Percentiles rank a stretch among this genome's conserved stretches.
phyloP scores from a whole-genome alignment of 495 filamentous ascomycete genomes.

The Aspergillus indologenus region DNA sequence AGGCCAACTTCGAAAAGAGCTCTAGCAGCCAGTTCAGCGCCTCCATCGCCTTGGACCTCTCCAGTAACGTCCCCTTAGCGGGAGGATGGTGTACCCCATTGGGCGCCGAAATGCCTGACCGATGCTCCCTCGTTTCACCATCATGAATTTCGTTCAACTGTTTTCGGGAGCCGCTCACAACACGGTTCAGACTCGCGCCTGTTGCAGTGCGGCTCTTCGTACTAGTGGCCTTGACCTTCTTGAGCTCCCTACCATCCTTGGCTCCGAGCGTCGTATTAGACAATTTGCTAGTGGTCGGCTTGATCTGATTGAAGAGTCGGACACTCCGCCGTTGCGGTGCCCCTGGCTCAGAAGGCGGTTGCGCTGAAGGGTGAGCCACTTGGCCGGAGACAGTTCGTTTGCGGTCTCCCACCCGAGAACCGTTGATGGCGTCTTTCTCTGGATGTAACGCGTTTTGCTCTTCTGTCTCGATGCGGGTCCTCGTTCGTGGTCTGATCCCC shows the following conservation, averaged over 20 bases:
- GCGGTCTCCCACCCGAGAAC: slow-evolving; percentile 50
- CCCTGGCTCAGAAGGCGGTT: slow-evolving; percentile 56
- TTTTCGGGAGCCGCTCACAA: slow-evolving; percentile 77
- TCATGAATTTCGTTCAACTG: slow-evolving; percentile 65
- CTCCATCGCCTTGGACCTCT: slow-evolving; percentile 66
- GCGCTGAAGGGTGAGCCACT: slow-evolving; percentile 55
- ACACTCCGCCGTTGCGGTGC: slow-evolving; percentile 75
- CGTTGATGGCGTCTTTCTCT: slow-evolving; percentile 38
- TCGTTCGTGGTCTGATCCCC: slow-evolving; percentile 47
- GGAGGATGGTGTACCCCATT: slow-evolving; percentile 28
- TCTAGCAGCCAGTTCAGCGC: slow-evolving; percentile 74
- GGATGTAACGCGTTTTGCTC: slow-evolving; percentile 37
- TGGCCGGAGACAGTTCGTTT: slow-evolving; percentile 88
- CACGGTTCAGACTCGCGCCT: slow-evolving; percentile 68
- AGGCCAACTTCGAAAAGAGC: slow-evolving; percentile 78
- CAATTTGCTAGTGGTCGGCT: slow-evolving; percentile 57
- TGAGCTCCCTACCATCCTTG: slow-evolving; percentile 67
- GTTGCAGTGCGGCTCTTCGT: slow-evolving; percentile 52
- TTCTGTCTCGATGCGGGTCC: slow-evolving; percentile 49
- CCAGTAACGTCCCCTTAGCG: slow-evolving; percentile 24
- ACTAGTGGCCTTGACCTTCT: slow-evolving; percentile 68
- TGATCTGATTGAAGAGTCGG: slow-evolving; percentile 69
- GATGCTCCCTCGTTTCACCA: slow-evolving; percentile 57
- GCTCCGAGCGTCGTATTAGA: slow-evolving; percentile 48
- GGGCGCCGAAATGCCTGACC: slow-evolving; percentile 23